Evolutionary conservation across 1,284 basidiomycete genomes (phyloP), one percentile per base, ranked within the genome.

Genomic region (Tausonia pullulans): DNA sequence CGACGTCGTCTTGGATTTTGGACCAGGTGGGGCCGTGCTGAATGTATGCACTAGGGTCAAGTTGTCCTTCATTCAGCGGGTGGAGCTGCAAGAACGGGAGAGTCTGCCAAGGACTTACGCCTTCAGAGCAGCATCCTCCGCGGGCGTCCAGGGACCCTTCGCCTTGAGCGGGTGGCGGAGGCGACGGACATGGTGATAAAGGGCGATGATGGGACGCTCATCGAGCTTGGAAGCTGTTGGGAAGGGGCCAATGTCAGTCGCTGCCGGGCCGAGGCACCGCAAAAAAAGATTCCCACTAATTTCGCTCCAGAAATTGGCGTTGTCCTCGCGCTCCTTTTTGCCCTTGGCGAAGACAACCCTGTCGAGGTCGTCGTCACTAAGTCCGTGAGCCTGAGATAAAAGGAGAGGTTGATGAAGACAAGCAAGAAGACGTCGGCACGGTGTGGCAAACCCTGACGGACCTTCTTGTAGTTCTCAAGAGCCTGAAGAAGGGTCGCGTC

Each of bases 11-110:
- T 70, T 84, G 83, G 60, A 92, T 81, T 69, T 83, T 84, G 72
- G 87, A 85, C 89, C 89, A 92, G 71, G 84, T 80, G 67, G 84
- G 83, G n/a, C 89, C 89, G 44, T 84, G 73, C 64, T 84, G 80
- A 3, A 72, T 72, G 11, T 90, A 83, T 41, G 87, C 87, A 60
- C 87, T 87, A 9, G 27, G 9, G 3, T 1, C 5, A 46, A 8
- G n/a, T 27, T 8, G 10, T 53, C 50, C 8, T 44, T n/a, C 9
- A 4, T 49, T 49, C 9, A 11, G 10, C 7, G n/a, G 41, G 3
- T 10, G 44, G 7, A 39, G 10, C 44, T 9, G 40, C 5, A 11
- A 50, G 49, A 13, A 13, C 4, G 39, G 16, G 39, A 14, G 44
- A 46, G 27, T n/a, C 16, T 4, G 27, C n/a, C n/a, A 53, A 14